Evolutionary conservation across 371 early-diverging fungal species (phyloP), one percentile per base, ranked within the genome.

Genomic region (Fennellomyces sp.): DNA sequence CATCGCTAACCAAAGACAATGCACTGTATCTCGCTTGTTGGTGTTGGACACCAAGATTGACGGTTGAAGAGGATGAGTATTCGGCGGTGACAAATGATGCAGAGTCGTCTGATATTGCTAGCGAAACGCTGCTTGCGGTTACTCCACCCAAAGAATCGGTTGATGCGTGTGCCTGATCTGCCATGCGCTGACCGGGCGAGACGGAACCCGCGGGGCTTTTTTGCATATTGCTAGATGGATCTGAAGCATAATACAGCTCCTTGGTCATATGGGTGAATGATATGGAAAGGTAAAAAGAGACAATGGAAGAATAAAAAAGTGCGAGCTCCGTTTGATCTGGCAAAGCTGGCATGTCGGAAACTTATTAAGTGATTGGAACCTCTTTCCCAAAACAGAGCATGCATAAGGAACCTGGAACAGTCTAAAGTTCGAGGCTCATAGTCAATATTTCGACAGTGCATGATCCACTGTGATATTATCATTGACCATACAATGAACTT

Each of bases 351-450:
- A 28, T 31, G 15, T 51, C 51, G 51, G 51, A 51, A 51, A 51
- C 51, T 51, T 51, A 45, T 45, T 45, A 21, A 45, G 21, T 17
- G n/a, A n/a, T n/a, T n/a, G n/a, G n/a, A n/a, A n/a, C n/a, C n/a
- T n/a, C n/a, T n/a, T n/a, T n/a, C n/a, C n/a, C n/a, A n/a, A n/a
- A n/a, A n/a, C n/a, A n/a, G n/a, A n/a, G n/a, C n/a, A n/a, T n/a
- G n/a, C n/a, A n/a, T n/a, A n/a, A n/a, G n/a, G n/a, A n/a, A n/a
- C n/a, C n/a, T n/a, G n/a, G n/a, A n/a, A n/a, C n/a, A n/a, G n/a
- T n/a, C n/a, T n/a, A n/a, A n/a, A n/a, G n/a, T n/a, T n/a, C n/a
- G n/a, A n/a, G n/a, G n/a, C n/a, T n/a, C n/a, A n/a, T n/a, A n/a
- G n/a, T n/a, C n/a, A n/a, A n/a, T n/a, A n/a, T n/a, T n/a, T n/a